Conservation (phyloP, 2,329 filamentous ascomycete species). For the Fusarium buharicum region DNA sequence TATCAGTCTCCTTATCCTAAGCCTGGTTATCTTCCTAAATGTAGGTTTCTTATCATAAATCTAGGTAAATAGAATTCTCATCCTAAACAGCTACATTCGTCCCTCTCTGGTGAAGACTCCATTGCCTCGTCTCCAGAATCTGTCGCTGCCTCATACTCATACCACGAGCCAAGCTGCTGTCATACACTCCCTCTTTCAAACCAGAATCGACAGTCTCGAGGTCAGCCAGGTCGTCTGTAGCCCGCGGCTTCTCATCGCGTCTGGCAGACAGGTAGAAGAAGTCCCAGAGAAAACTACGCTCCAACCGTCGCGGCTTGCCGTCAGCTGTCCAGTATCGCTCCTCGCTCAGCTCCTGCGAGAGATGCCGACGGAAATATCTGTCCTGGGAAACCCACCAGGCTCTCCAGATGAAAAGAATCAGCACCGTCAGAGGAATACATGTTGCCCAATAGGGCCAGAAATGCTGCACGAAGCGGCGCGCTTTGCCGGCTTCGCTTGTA, state of each 20-base stretch:
- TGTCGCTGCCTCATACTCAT: conserved; percentile 38
- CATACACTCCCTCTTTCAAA: conserved; percentile 20
- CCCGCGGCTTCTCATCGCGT: conserved; percentile 45
- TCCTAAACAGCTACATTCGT: conserved; percentile 18
- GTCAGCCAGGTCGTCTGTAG: conserved; percentile 28
- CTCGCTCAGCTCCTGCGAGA: conserved; percentile 59
- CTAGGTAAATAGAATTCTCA: background rate
- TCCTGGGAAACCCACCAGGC: conserved; percentile 61
- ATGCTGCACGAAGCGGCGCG: conserved; percentile 50
- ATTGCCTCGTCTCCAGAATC: conserved; percentile 40
- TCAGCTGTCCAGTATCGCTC: conserved; percentile 60
- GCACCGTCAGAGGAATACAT: conserved; percentile 55
- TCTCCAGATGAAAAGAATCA: conserved; percentile 56
- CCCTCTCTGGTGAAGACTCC: conserved; percentile 37
- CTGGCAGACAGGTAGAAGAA: conserved; percentile 56
- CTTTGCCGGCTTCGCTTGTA: conserved; percentile 20
- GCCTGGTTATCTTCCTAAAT: too few relatives aligned
- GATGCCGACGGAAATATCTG: conserved; percentile 57
- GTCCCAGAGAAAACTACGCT: conserved; percentile 56
- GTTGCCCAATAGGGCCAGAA: conserved; percentile 61
- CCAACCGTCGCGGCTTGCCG: conserved; percentile 54
- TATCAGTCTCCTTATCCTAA: too few relatives aligned
- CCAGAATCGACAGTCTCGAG: conserved; percentile 36
- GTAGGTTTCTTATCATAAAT: too few relatives aligned
- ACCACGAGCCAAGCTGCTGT: conserved; percentile 8